These are phyloP conservation scores for Termitomyces titanicus DNA, from an alignment of 768 basidiomycete genomes.

Conservation along the genomic window DNA sequence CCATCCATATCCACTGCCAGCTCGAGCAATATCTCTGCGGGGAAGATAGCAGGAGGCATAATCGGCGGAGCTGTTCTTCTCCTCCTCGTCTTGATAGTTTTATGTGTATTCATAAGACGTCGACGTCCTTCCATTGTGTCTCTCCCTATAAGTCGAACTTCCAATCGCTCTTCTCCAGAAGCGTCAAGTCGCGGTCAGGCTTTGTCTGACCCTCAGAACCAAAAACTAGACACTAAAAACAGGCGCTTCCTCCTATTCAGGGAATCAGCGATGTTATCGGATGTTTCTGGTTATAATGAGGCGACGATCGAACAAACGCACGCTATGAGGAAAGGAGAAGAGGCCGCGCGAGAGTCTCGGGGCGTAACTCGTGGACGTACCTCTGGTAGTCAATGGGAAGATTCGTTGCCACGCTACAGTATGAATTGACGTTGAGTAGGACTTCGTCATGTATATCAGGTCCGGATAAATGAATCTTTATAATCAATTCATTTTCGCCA, in stretches of 20 bases:
- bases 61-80: neutral
- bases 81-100: neutral
- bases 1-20: neutral
- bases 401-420: neutral
- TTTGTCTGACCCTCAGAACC: neutral
- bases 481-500: too few relatives aligned
- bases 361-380: neutral
- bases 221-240: too few relatives aligned
- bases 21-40: too few relatives aligned
- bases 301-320: conserved; percentile 4
- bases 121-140: neutral
- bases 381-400: neutral
- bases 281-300: neutral
- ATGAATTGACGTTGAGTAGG: neutral
- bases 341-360: neutral
- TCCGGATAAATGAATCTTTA: too few relatives aligned
- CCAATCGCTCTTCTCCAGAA: neutral
- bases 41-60: neutral
- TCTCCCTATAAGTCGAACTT: too few relatives aligned
- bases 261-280: neutral
- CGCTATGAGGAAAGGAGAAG: neutral
- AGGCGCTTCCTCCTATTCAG: too few relatives aligned
- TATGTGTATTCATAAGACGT: neutral
- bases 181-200: too few relatives aligned
- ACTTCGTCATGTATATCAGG: neutral